Evolutionary conservation across 139 green algal species (phyloP).

Genomic region (Deuterostichococcus epilithicus): DNA sequence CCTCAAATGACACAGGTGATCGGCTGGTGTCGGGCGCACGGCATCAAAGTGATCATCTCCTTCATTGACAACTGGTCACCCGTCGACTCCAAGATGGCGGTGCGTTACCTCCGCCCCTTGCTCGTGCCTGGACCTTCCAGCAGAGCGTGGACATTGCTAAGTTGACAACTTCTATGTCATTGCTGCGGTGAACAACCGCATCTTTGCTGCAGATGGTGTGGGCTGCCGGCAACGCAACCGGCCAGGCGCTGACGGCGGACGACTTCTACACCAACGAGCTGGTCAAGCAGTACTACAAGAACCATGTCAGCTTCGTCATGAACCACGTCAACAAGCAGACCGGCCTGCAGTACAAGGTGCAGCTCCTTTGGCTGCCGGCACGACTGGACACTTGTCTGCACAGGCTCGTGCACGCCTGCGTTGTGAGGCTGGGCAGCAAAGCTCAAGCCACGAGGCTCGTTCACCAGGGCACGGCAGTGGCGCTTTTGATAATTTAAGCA

Average conservation of each 20-base stretch:
- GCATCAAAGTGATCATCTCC: neutral
- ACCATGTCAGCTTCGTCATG: neutral
- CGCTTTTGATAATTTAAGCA: no score
- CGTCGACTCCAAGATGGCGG: neutral
- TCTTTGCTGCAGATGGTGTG: neutral
- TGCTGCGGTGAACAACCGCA: no score
- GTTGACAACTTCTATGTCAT: no score
- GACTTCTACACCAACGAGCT: neutral
- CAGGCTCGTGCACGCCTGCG: no score
- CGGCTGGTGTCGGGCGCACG: neutral
- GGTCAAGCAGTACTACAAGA: conserved; percentile 1
- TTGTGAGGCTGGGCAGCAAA: no score
- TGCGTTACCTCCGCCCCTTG: neutral
- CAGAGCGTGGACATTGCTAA: no score
- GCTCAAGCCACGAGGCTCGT: no score
- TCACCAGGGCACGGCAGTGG: no score
- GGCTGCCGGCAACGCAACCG: neutral
- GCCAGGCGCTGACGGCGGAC: neutral
- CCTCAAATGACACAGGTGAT: no score
- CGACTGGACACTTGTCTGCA: no score
- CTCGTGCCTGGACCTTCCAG: no score
- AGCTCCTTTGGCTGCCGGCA: neutral
- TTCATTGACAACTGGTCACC: neutral
- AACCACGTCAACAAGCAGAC: neutral
- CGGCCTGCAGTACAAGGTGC: neutral